Percentiles rank a stretch among this genome's conserved stretches.
These are phyloP conservation scores for Hypoxylon sp. DNA, from an alignment of 2,329 filamentous ascomycete species.

Conservation along the genomic window DNA sequence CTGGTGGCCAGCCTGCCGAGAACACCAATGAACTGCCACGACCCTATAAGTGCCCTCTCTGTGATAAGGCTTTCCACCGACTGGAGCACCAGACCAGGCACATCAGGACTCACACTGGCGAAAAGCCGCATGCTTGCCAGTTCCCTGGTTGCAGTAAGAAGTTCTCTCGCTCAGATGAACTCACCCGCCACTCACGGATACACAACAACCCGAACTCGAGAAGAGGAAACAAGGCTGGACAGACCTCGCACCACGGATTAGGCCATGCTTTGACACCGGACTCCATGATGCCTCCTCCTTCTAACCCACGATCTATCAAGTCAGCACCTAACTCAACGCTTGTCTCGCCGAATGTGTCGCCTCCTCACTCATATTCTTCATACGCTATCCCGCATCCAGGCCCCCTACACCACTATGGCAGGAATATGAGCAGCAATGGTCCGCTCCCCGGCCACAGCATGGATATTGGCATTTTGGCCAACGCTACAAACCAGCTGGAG, in stretches of 20 bases:
- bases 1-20: conserved; percentile 74
- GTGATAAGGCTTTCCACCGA: conserved; percentile 98
- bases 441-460: conserved; percentile 58
- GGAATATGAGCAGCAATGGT: conserved; percentile 59
- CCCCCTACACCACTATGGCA: conserved; percentile 65
- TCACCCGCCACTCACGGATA: conserved; percentile 96
- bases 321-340: conserved; percentile 90
- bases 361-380: conserved; percentile 88
- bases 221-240: conserved; percentile 85
- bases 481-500: conserved; percentile 74
- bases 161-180: conserved; percentile 95
- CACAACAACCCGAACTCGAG: conserved; percentile 99
- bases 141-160: conserved; percentile 97
- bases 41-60: conserved; percentile 98
- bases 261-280: conserved; percentile 66
- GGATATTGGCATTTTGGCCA: conserved; percentile 73
- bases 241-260: conserved; percentile 62
- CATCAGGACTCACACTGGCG: conserved; percentile 96
- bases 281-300: conserved; percentile 82
- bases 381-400: conserved; percentile 69
- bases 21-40: conserved; percentile 82
- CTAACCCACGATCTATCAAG: conserved; percentile 82
- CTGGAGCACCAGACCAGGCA: conserved; percentile 93
- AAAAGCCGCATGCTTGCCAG: conserved; percentile 97
- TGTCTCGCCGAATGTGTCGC: conserved; percentile 95